Evolutionary conservation across 495 filamentous ascomycete genomes (phyloP).

Genomic region (Evernia prunastri): DNA sequence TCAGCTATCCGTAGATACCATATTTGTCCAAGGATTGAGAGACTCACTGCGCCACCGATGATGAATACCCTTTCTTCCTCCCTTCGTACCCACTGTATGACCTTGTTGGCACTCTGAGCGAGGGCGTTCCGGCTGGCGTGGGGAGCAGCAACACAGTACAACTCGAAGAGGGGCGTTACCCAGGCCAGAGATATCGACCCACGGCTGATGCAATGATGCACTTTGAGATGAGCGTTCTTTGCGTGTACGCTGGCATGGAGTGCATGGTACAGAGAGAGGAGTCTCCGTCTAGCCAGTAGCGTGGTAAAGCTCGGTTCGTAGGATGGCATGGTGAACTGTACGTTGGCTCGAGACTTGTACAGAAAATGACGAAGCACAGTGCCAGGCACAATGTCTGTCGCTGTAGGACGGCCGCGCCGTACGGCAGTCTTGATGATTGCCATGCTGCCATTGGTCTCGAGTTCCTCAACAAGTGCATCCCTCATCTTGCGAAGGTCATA

Average conservation of each 20-base stretch:
- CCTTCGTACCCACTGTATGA: constrained; percentile 79
- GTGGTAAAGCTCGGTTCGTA: constrained; percentile 65
- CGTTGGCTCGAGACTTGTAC: constrained; percentile 87
- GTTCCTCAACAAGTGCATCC: constrained; percentile 64
- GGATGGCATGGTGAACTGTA: constrained; percentile 89
- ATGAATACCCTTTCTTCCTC: constrained; percentile 95
- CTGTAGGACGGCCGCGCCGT: constrained; percentile 58
- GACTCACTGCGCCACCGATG: constrained; percentile 75
- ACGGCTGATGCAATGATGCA: constrained; percentile 68
- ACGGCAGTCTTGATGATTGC: constrained; percentile 68
- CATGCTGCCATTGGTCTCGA: constrained; percentile 70
- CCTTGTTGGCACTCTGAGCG: constrained; percentile 76
- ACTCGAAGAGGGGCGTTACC: constrained; percentile 83
- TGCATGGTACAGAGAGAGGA: constrained; percentile 77
- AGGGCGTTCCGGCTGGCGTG: constrained; percentile 69
- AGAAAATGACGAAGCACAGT: constrained; percentile 82
- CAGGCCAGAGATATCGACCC: constrained; percentile 78
- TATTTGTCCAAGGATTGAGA: neutral
- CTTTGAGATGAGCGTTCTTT: constrained; percentile 75
- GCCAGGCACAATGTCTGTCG: constrained; percentile 70
- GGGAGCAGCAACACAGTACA: constrained; percentile 87
- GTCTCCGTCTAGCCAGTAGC: constrained; percentile 57
- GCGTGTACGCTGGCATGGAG: constrained; percentile 79
- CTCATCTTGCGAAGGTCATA: constrained; percentile 83
- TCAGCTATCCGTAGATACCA: neutral